Base-by-base conservation (phyloP, 1,139 yeast species). In the Blastobotrys arbuscula region DNA sequence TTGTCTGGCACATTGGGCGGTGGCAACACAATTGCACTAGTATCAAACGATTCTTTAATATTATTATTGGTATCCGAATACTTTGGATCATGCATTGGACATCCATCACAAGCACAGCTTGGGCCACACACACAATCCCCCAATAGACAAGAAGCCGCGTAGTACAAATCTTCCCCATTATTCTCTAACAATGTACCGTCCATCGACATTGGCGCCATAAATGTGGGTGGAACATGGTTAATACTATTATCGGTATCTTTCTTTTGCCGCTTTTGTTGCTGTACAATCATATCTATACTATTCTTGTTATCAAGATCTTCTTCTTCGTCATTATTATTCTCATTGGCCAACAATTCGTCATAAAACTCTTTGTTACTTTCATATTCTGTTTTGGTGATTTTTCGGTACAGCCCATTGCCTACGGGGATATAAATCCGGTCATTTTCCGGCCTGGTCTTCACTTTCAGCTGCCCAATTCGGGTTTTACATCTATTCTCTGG, bases 81-180 rank as follows among this genome's bases (percentile, higher is more conserved):
- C 26, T 46, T 46, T 1, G 59, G 59, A 44, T 61, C 62, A 48
- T 66, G 70, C 1, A 64, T 61, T 6, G 67, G 64, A 51, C 72
- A 68, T 28, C 69, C 70, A 16, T 59, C 63, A 49, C 72, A 68
- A 19, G 58, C 52, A 48, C 72, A 68, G 16, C 51, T 54, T 23
- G 65, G 69, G 6, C 70, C 72, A 48, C 72, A 68, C 26, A 61
- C 60, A 48, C 72, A 68, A 47, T 65, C 64, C 4, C 72, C 71
- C 1, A 71, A 70, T 31, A 66, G 66, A 48, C 72, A 68, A 20
- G 63, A 58, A 12, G 72, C 63, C 0, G 70, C 67, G 49, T 59
- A 65, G 36, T 60, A 57, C 37, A 66, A 55, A 41, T 63, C 63
- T 40, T 20, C 60, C 24, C 7, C 13, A 58, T 10, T 16, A 19